A percentile compares a stretch with the other conserved stretches of the same genome.
phyloP scores from a whole-genome alignment of 2,329 filamentous ascomycete genomes.

The Claviceps sp. region DNA sequence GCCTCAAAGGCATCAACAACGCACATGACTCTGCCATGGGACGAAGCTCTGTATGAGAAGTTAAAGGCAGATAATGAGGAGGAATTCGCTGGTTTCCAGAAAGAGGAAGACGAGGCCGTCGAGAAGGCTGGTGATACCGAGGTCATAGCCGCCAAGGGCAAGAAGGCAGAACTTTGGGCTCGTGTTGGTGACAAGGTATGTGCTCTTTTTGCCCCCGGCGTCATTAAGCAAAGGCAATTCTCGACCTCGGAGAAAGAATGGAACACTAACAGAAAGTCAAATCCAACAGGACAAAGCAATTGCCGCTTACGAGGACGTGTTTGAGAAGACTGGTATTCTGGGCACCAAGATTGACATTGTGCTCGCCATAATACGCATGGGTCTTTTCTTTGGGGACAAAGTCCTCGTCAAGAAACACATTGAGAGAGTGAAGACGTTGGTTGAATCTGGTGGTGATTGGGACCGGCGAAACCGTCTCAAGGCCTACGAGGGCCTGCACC shows the following conservation, averaged over 20 bases:
- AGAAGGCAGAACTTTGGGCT: slow-evolving; percentile 93
- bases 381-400: slow-evolving; percentile 92
- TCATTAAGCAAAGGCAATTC: background rate
- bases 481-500: slow-evolving; percentile 91
- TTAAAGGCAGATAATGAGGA: slow-evolving; percentile 65
- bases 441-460: slow-evolving; percentile 95
- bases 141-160: slow-evolving; percentile 80
- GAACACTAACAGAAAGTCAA: background rate
- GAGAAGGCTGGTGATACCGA: slow-evolving; percentile 96
- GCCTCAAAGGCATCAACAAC: slow-evolving; percentile 53
- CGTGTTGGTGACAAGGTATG: slow-evolving; percentile 87
- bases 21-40: slow-evolving; percentile 68
- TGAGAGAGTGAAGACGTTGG: slow-evolving; percentile 75
- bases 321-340: slow-evolving; percentile 94
- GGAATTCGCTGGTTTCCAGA: slow-evolving; percentile 63
- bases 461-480: slow-evolving; percentile 95
- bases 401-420: slow-evolving; percentile 85
- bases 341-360: slow-evolving; percentile 96
- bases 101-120: slow-evolving; percentile 83
- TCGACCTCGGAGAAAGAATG: too few relatives aligned
- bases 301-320: slow-evolving; percentile 78
- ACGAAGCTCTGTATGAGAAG: slow-evolving; percentile 72
- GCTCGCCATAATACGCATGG: slow-evolving; percentile 89
- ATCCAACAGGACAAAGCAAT: slow-evolving; percentile 73
- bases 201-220: background rate